Base-by-base conservation (phyloP, 2,329 filamentous ascomycete species). In the Epichloe scottii region DNA sequence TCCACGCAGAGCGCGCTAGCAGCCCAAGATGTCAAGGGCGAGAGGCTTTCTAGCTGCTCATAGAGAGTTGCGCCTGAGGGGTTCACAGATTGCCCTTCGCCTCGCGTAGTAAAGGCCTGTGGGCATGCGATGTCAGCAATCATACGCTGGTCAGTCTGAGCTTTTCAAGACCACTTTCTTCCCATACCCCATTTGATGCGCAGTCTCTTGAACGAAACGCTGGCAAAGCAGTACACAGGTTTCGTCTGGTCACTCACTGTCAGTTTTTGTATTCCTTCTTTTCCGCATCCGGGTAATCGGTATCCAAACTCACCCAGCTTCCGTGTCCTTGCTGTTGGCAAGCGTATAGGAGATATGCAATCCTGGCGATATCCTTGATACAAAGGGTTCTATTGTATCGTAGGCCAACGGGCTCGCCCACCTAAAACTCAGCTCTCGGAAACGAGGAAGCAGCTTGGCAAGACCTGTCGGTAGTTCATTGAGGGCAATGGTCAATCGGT, bases 291-390 rank as follows among this genome's bases (percentile, higher is more conserved):
- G 21, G 19, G 6, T n/a, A 30, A 21, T 10, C 14, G 38, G 7
- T 4, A 48, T n/a, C 39, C 19, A n/a, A 33, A 49, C 46, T 45
- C 37, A 61, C 60, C 42, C 55, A 63, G 63, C 53, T 42, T 49
- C 62, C 53, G 42, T 47, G 43, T 30, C 51, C 51, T 42, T 30
- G 41, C 54, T 41, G 26, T 50, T 51, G 11, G 49, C 26, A 0
- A 85, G 85, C 0, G 84, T 86, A 63, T 84, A 89, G 59, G 86
- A 86, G 26, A 89, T 72, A 70, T 96, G 89, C 21, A 97, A 70
- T 3, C 91, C 91, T 0, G 90, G 83, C 2, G 88, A 82, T 14
- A 89, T 67, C 53, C 86, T 79, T 48, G 89, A 89, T 42, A 79
- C 72, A 60, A 93, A 84, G 2, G 90, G 90, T 39, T 82, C 75